A percentile compares a stretch with the other conserved stretches of the same genome.
Conservation (phyloP, 768 basidiomycete genomes). For the Lepiota subincarnata region DNA sequence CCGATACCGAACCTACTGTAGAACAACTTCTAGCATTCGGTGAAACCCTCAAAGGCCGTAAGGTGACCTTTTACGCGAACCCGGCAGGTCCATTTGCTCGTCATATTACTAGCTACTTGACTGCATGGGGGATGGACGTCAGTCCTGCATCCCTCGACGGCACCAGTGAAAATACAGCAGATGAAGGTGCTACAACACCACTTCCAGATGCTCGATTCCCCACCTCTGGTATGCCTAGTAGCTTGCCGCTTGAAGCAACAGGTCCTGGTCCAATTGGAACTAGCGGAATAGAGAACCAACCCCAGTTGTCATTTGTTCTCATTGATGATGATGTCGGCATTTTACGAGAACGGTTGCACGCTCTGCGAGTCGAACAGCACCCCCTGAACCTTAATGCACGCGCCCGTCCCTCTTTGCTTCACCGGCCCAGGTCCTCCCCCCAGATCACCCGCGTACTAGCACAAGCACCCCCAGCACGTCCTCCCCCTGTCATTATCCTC, state of each 20-base stretch:
- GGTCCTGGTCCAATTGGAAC: conserved; percentile 20
- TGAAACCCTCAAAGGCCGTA: conserved; percentile 78
- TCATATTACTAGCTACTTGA: conserved; percentile 89
- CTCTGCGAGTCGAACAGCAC: conserved; percentile 54
- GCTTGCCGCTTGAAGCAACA: conserved; percentile 14
- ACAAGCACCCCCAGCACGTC: conserved; percentile 20
- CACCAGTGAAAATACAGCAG: conserved; percentile 14
- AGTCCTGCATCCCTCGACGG: conserved; percentile 68
- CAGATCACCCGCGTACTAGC: conserved; percentile 63
- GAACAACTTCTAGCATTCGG: conserved; percentile 77
- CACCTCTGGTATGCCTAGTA: not conserved
- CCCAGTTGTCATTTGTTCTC: conserved; percentile 62
- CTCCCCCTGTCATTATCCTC: conserved; percentile 52
- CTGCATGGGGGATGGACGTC: conserved; percentile 94
- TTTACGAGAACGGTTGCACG: conserved; percentile 69
- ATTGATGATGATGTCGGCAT: conserved; percentile 90
- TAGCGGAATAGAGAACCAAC: conserved; percentile 8
- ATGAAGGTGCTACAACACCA: conserved; percentile 1
- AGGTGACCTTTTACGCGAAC: conserved; percentile 79
- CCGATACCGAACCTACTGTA: conserved; percentile 71
- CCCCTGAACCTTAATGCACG: conserved; percentile 29
- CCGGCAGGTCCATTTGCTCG: conserved; percentile 88
- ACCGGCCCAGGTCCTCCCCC: conserved; percentile 77
- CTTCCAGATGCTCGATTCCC: conserved; percentile 7
- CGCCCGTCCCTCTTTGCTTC: conserved; percentile 63